Evolutionary conservation across 169 alveolate species (phyloP), one percentile per base, ranked within the genome.

Genomic region (Plasmodium coatneyi): DNA sequence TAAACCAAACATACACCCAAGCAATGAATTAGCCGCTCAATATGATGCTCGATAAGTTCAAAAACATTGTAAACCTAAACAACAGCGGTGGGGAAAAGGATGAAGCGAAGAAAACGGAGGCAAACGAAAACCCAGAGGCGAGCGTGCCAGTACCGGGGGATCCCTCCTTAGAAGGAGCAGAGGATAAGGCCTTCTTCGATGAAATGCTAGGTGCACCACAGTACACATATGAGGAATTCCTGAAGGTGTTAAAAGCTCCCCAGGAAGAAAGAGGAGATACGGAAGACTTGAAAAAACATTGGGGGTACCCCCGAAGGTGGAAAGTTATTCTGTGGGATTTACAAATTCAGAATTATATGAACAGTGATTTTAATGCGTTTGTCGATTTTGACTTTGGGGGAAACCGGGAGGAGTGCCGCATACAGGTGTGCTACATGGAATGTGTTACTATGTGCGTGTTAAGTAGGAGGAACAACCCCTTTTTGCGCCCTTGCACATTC

Each of bases 331-430:
- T 96, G 54, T 92, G 93, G 95, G 95, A 95, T 82, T 79, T 96
- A 19, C 95, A 94, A 34, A 92, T 96, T 1, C 95, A 84, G 72
- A 96, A 96, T 93, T 90, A 92, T 83, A 82, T 92, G 84, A 70
- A 82, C 71, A 96, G 93, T 22, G 86, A 95, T 34, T 83, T 96
- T 39, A 96, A 95, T 30, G 95, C 97, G 30, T 96, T 96, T 70
- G 96, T 95, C 32, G 97, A 96, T 74, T 96, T 96, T 66, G 96
- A 96, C 54, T 95, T 96, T 82, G 97, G 97, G 5, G 97, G 97
- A 1, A 84, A 95, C 39, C 82, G 97, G 5, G 92, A 95, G 70
- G 97, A 96, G 76, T 96, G 97, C 82, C 82, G 97, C 30, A 96
- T 96, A 71, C 96, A 95, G 84, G 92, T 84, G 43, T 71, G n/a